Evolutionary conservation across 1,284 basidiomycete genomes (phyloP), one percentile per base, ranked within the genome.

Genomic region (Malassezia sp.): DNA sequence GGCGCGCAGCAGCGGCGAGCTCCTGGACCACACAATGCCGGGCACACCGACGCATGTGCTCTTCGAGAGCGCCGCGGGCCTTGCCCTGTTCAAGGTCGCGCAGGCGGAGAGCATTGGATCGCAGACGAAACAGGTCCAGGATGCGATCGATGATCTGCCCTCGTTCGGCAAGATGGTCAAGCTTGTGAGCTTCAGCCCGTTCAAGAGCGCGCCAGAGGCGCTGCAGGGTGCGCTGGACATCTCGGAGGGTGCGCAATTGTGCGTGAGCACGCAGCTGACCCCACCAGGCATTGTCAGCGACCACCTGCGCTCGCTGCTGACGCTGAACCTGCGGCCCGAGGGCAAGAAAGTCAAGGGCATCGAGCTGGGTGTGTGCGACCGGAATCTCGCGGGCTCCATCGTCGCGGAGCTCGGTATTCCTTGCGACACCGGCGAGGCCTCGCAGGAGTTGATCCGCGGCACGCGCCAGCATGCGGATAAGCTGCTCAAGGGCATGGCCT

Each of bases 141-240:
- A 84, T 52, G 60, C 59, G 32, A 57, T 71, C 48, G 53, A 59
- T 58, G 87, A 96, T 73, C 76, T 91, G 63, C 77, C 81, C 69
- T 89, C 86, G 71, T 97, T 99, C 72, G 78, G 80, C 59, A 89
- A 90, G 76, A 91, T 95, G 85, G 85, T 96, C 58, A 78, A 81
- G 65, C 75, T 97, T 63, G 73, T 85, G 72, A 90, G 85, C 69
- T 97, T 96, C 76, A 78, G 82, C 49, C 91, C 93, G 2, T 97
- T 93, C 78, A 88, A 87, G 72, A 89, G 78, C 57, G 89, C 90
- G 30, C 88, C 87, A 1, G 85, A 96, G 71, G 93, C 91, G 22
- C 76, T 99, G 57, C 89, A 97, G 74, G 95, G 93, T 65, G 83
- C 84, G 47, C 93, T 96, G 71, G 90, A 97, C 73, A 75, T 97